Conservation (phyloP, 1,284 basidiomycete genomes). For the Clitocybe nebularis region DNA sequence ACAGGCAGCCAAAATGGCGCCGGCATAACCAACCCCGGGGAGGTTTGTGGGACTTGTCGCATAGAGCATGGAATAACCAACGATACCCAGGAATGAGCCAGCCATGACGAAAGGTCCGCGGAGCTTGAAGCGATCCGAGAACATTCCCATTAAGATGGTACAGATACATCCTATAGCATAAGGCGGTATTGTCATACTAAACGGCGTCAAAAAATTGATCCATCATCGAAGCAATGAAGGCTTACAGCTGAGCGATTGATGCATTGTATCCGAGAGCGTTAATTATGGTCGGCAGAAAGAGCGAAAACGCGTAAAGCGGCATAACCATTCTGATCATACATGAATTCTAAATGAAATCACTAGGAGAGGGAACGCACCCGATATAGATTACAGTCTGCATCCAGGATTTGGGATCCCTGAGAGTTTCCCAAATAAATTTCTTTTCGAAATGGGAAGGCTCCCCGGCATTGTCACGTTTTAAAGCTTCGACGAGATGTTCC, state of each 20-base stretch:
- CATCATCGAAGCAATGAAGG: not conserved
- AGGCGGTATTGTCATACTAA: conserved; percentile 22
- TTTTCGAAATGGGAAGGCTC: conserved; percentile 24
- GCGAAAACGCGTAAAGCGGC: conserved; percentile 23
- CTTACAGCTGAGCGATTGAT: conserved; percentile 22
- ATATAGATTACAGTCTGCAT: conserved; percentile 21
- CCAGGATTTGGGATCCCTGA: conserved; percentile 22
- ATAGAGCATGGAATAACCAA: conserved; percentile 26
- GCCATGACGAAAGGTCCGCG: conserved; percentile 27
- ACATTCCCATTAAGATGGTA: conserved; percentile 21
- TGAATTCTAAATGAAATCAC: too few species aligned
- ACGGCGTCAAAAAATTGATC: not conserved
- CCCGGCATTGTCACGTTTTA: conserved; percentile 28
- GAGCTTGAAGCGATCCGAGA: conserved; percentile 22
- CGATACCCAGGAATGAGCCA: conserved; percentile 16
- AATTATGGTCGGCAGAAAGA: conserved; percentile 27
- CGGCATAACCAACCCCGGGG: conserved; percentile 24
- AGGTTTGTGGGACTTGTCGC: conserved; percentile 17
- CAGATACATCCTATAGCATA: conserved; percentile 21
- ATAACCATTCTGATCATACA: conserved; percentile 16
- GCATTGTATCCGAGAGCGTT: conserved; percentile 22
- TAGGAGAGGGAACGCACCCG: conserved; percentile 15
- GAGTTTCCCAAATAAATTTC: conserved; percentile 23
- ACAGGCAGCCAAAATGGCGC: conserved; percentile 24
- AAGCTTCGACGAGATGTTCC: conserved; percentile 22